These are phyloP conservation scores for Sextonia rubra DNA, from an alignment of 164 flowering plant genomes.

Conservation along the genomic window DNA sequence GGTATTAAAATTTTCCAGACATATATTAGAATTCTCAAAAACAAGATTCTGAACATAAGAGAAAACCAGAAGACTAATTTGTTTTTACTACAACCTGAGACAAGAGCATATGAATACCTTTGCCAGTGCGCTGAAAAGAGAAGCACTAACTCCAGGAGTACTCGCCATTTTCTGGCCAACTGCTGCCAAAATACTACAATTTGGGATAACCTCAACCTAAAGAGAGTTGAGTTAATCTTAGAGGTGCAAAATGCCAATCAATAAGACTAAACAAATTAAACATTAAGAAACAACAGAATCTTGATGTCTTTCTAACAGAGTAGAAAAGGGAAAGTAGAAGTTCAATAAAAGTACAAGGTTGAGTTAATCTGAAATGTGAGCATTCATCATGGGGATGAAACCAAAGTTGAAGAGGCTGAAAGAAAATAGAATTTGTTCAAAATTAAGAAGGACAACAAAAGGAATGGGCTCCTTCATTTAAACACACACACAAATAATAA, in stretches of 20 bases:
- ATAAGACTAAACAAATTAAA: neutral
- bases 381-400: neutral
- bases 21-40: neutral
- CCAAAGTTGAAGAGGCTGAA: neutral
- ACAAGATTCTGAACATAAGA: neutral
- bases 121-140: conserved; percentile 91
- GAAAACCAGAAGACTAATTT: neutral
- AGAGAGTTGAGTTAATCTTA: conserved; percentile 6
- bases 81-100: neutral
- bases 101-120: conserved; percentile 46
- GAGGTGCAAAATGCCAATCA: neutral
- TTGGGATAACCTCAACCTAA: conserved; percentile 78
- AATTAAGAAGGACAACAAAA: too few relatives aligned
- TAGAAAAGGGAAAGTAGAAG: too few relatives aligned
- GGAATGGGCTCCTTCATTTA: too few relatives aligned
- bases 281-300: neutral
- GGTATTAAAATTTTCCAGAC: neutral
- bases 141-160: conserved; percentile 97
- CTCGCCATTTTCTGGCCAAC: conserved; percentile 99
- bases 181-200: conserved; percentile 92
- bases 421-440: too few relatives aligned
- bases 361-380: neutral
- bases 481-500: too few relatives aligned
- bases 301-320: too few relatives aligned
- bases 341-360: neutral